Evolutionary conservation across 108 stramenopile genomes (phyloP).

Genomic region (Pinguiococcus pyrenoidosus): DNA sequence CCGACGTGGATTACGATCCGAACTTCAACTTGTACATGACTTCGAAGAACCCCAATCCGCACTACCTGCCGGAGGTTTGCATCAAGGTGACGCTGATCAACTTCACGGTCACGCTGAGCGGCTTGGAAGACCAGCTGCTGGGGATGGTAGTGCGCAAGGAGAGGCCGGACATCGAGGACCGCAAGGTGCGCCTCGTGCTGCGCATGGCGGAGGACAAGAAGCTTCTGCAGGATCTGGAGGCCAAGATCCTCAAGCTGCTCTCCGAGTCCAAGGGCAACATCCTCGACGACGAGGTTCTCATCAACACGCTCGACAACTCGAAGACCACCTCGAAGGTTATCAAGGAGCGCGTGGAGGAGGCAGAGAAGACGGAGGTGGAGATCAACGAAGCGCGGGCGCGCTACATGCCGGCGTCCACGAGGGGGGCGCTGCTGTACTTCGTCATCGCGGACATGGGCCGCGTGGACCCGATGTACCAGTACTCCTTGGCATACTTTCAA

Average conservation of each 20-base stretch:
- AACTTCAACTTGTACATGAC: constrained; percentile 48
- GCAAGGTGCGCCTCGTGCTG: constrained; percentile 39
- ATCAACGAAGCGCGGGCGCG: constrained; percentile 37
- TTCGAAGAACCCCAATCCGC: constrained; percentile 53
- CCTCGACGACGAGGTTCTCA: constrained; percentile 47
- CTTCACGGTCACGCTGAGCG: constrained; percentile 50
- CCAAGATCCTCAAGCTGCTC: constrained; percentile 37
- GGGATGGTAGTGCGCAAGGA: constrained; percentile 46
- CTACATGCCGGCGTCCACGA: constrained; percentile 38
- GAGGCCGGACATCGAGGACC: constrained; percentile 40
- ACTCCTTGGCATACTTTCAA: constrained; percentile 45
- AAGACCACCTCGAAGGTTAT: constrained; percentile 40
- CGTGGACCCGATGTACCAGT: constrained; percentile 56
- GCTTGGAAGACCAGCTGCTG: constrained; percentile 48
- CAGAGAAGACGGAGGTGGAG: constrained; percentile 35
- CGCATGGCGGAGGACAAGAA: constrained; percentile 44
- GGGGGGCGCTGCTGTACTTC: constrained; percentile 47
- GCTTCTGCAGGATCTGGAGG: constrained; percentile 44
- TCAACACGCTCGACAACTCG: constrained; percentile 43
- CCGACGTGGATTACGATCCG: constrained; percentile 46
- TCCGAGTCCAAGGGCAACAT: constrained; percentile 41
- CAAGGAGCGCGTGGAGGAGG: constrained; percentile 41
- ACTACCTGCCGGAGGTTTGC: constrained; percentile 52
- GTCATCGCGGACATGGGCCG: constrained; percentile 43
- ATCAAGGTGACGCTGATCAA: constrained; percentile 54